These are phyloP conservation scores for Calonectria honghensis DNA, from an alignment of 2,329 filamentous ascomycete genomes.

Conservation along the genomic window DNA sequence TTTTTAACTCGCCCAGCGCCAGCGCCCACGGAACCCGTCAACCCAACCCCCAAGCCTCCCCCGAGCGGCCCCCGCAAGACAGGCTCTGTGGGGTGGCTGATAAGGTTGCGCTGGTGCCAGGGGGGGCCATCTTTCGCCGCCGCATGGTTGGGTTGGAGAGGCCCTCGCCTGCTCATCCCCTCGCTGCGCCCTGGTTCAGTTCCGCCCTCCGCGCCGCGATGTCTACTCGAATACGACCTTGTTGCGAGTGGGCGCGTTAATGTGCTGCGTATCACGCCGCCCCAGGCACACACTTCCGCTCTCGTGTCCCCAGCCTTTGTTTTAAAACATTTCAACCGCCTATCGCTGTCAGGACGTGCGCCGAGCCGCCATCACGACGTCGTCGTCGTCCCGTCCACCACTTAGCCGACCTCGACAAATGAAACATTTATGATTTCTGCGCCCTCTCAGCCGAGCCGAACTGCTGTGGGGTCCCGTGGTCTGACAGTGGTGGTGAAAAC, in stretches of 20 bases:
- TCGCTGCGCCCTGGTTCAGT: constrained; percentile 1
- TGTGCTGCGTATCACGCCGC: neutral
- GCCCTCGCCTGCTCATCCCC: constrained; percentile 3
- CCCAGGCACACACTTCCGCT: constrained; percentile 8
- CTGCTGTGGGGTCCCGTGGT: constrained; percentile 9
- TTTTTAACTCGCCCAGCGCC: constrained; percentile 17
- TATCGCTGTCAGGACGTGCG: neutral
- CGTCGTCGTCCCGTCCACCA: neutral
- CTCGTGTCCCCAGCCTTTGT: constrained; percentile 8
- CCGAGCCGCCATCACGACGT: neutral
- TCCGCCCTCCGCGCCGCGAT: neutral
- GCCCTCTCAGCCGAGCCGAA: neutral
- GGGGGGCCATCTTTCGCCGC: constrained; percentile 36
- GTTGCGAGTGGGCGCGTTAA: constrained; percentile 16
- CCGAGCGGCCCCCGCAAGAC: constrained; percentile 34
- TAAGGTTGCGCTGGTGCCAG: constrained; percentile 47
- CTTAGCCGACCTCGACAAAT: neutral
- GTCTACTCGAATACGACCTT: constrained; percentile 25
- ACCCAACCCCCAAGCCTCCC: constrained; percentile 21
- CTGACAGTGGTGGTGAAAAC: constrained; percentile 5
- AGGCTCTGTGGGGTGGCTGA: constrained; percentile 53
- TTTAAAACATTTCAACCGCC: neutral
- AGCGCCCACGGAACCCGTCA: constrained; percentile 5
- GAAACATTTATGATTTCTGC: neutral
- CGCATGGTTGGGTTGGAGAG: constrained; percentile 13